Base-by-base conservation (phyloP, 108 stramenopile species). In the Mediolabrus comicus region DNA sequence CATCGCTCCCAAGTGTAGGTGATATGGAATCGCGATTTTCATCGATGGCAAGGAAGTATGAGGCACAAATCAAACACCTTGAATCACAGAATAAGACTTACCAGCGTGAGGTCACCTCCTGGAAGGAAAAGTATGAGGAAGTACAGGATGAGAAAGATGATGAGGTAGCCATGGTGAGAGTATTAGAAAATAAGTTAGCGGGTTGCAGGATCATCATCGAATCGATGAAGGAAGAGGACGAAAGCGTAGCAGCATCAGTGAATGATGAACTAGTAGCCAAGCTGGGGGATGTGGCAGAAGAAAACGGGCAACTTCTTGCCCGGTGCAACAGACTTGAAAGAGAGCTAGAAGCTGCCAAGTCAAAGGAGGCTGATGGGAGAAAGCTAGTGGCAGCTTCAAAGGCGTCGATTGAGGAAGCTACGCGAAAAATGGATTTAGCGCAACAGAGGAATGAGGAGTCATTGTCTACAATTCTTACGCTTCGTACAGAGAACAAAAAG, bases 231-330 rank as follows among this genome's bases (percentile, higher is more conserved):
- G 22, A 64, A n/a, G 62, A 72, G 26, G 63, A 62, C 9, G 26
- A 35, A 55, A 34, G n/a, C 19, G 6, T 33, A 56, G 17, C 28
- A 14, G 22, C 55, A 14, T 35, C n/a, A 25, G 30, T 58, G 17
- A 74, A 74, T 27, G 73, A 67, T 29, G 65, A 66, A 31, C 59
- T 66, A 4, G 43, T 67, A 5, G 19, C 28, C 26, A 65, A 66
- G 39, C 49, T 74, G 11, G 41, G 59, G 30, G 52, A 67, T 25
- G 14, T 74, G 53, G 65, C 57, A 10, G 73, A 66, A 25, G 73
- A 74, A 29, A 74, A 67, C 31, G 32, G 64, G 16, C 9, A 13
- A 29, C 65, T 74, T 14, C 19, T 61, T 2, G 57, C 59, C 26
- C 43, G 57, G 3, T 74, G 73, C 53, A 14, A 61, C 17, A 38